Evolutionary conservation across 2,329 filamentous ascomycete species (phyloP), one percentile per base, ranked within the genome.

Genomic region (Aspergillus tamarii): DNA sequence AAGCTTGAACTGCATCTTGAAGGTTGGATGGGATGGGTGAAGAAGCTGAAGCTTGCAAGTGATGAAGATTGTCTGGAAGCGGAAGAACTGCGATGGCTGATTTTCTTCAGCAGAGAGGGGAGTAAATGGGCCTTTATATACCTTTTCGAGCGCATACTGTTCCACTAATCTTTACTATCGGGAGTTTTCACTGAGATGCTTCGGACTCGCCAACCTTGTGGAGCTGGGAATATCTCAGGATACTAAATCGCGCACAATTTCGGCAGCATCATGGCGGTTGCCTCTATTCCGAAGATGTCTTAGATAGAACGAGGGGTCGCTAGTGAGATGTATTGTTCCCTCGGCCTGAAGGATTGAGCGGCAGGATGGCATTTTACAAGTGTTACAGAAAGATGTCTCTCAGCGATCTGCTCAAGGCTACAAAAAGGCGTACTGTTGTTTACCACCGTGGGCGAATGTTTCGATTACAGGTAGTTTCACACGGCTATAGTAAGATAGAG

Each of bases 1-100:
- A 10, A 50, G 14, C 46, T 50, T 50, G 46, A 30, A 50, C 46
- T 50, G 46, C 46, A 50, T 50, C 23, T 50, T 50, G 46, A 26
- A 28, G 2, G 14, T n/a, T 50, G 26, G 26, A n/a, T 50, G 26
- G 14, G 26, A 12, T 26, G 28, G 23, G 9, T 12, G 43, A 48
- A 12, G 21, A 48, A 48, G 45, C 21, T 12, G 12, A 28, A 26
- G 26, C 14, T 50, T 50, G 26, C 21, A 26, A 46, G 45, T 21
- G 3, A 50, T 11, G 2, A 50, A 30, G 46, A 50, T 30, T 45
- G 45, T 45, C 12, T 45, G 9, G 9, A 12, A 12, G 41, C 19
- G 41, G 46, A 30, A 14, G 16, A 50, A 19, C 46, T 50, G 26
- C 4, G 26, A 6, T 50, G 26, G 23, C 4, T 50, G 7, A 16